Conservation (phyloP, 2,329 filamentous ascomycete species). For the Hypoxylon sp. region DNA sequence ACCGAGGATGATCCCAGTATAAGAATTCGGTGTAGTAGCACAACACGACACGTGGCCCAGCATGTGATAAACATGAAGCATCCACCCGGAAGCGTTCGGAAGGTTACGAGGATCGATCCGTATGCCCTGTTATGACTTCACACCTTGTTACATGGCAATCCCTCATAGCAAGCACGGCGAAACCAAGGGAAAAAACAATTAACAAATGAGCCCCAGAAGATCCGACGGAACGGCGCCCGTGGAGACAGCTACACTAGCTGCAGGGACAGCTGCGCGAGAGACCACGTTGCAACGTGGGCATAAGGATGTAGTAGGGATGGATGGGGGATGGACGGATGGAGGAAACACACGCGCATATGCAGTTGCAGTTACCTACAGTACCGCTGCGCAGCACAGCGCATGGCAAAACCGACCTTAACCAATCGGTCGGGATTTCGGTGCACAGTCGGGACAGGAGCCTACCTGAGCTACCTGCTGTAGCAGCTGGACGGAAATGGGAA, state of each 20-base stretch:
- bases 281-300: slow-evolving; percentile 45
- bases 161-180: neutral
- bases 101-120: neutral
- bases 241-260: slow-evolving; percentile 31
- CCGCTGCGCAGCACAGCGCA: slow-evolving; percentile 15
- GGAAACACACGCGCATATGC: slow-evolving; percentile 19
- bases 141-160: neutral
- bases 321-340: neutral
- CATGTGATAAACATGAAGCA: slow-evolving; percentile 7
- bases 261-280: slow-evolving; percentile 40
- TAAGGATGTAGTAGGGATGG: slow-evolving; percentile 7
- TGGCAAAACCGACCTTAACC: slow-evolving; percentile 32
- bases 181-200: neutral
- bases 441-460: slow-evolving; percentile 25
- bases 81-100: neutral
- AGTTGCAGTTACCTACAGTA: slow-evolving; percentile 25
- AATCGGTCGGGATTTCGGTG: slow-evolving; percentile 44
- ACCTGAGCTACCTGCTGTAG: slow-evolving; percentile 1
- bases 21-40: slow-evolving; percentile 31
- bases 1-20: slow-evolving; percentile 36
- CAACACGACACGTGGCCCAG: slow-evolving; percentile 33
- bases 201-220: slow-evolving; percentile 4
- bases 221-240: slow-evolving; percentile 35
- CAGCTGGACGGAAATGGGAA: slow-evolving; percentile 12
- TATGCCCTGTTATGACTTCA: neutral